Evolutionary conservation across 371 early-diverging fungal species (phyloP).

Genomic region (Mucor velutinosus): DNA sequence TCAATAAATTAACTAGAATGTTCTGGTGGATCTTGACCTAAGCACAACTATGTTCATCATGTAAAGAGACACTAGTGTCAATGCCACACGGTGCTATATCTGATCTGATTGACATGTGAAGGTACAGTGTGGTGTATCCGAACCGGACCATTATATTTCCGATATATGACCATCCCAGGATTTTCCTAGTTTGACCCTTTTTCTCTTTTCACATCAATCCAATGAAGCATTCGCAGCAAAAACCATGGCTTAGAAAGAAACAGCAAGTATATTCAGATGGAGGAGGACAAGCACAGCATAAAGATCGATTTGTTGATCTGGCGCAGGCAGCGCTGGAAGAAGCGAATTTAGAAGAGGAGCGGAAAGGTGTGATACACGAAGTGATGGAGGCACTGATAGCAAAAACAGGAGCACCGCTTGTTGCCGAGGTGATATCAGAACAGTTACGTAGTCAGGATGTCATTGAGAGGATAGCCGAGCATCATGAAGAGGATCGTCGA

Average conservation of each 20-base stretch:
- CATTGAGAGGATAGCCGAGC: slow-evolving; percentile 45
- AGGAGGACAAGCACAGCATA: slow-evolving; percentile 7
- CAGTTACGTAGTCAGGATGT: slow-evolving; percentile 48
- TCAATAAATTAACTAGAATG: too few species aligned
- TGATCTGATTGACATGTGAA: neutral
- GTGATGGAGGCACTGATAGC: slow-evolving; percentile 47
- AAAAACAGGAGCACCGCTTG: slow-evolving; percentile 42
- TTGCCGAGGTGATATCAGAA: slow-evolving; percentile 48
- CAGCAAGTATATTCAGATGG: neutral
- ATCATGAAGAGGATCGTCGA: slow-evolving; percentile 28
- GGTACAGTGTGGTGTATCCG: neutral
- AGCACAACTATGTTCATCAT: too few species aligned
- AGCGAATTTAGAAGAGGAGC: slow-evolving; percentile 47
- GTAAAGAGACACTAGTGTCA: too few species aligned
- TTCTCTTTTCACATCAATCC: neutral
- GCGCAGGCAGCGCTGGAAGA: slow-evolving; percentile 53
- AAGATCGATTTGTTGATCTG: slow-evolving; percentile 49
- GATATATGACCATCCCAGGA: neutral
- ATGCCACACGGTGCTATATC: too few species aligned
- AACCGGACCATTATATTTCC: neutral
- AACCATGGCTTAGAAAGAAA: neutral
- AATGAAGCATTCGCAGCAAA: neutral
- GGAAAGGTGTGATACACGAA: slow-evolving; percentile 48
- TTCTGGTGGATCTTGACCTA: too few species aligned
- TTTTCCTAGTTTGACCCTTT: neutral